Evolutionary conservation across 2,329 filamentous ascomycete species (phyloP).

Genomic region (Chalaropsis thielavioides): DNA sequence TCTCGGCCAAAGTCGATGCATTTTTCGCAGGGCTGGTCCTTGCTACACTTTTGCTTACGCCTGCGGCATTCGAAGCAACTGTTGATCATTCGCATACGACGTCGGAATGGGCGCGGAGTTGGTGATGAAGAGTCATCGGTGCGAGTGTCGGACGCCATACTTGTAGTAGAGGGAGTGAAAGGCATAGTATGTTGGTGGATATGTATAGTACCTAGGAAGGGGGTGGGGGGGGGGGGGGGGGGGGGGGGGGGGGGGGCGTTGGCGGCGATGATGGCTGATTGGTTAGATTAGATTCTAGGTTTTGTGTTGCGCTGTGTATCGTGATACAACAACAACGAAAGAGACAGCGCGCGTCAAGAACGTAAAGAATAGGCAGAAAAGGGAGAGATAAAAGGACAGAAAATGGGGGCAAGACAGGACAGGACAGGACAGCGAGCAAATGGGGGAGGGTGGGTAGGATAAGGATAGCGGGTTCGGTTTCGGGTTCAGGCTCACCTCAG

Average conservation of each 20-base stretch:
- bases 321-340: background rate
- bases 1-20: slow-evolving; percentile 41
- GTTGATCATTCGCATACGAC: slow-evolving; percentile 51
- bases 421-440: background rate
- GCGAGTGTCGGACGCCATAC: background rate
- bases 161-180: background rate
- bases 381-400: background rate
- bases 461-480: too few relatives aligned
- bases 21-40: slow-evolving; percentile 55
- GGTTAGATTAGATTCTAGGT: background rate
- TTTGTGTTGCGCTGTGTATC: background rate
- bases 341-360: too few relatives aligned
- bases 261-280: background rate
- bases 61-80: slow-evolving; percentile 58
- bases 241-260: background rate
- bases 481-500: too few relatives aligned
- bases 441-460: too few relatives aligned
- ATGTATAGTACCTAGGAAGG: background rate
- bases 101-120: slow-evolving; percentile 30
- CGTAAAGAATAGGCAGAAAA: background rate
- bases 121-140: background rate
- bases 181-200: background rate
- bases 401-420: background rate
- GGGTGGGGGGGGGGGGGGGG: too few relatives aligned
- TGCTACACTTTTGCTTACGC: slow-evolving; percentile 67